These are phyloP conservation scores for Mycena rosella DNA, from an alignment of 768 basidiomycete species.

Conservation along the genomic window DNA sequence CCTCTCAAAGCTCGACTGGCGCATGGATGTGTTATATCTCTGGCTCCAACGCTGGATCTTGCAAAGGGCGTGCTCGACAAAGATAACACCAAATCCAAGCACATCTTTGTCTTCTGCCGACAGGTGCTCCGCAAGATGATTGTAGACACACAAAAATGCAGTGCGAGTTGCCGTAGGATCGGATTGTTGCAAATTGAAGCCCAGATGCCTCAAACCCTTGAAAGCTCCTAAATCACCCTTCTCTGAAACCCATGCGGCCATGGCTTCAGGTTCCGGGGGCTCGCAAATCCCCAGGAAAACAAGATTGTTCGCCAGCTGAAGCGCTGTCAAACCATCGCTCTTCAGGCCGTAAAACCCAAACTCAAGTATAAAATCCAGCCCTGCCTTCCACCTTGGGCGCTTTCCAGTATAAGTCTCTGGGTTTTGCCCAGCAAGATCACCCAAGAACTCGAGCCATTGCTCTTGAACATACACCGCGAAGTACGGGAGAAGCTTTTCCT, in stretches of 20 bases:
- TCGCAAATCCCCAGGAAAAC: constrained; percentile 25
- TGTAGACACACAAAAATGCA: constrained; percentile 27
- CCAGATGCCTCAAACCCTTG: constrained; percentile 21
- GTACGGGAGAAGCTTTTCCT: too few species aligned
- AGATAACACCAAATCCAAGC: constrained; percentile 36
- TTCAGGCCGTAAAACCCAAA: constrained; percentile 8
- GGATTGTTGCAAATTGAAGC: constrained; percentile 11
- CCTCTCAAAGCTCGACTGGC: too few species aligned
- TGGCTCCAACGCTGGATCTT: constrained; percentile 36
- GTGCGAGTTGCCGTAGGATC: constrained; percentile 14
- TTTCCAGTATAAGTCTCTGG: too few species aligned
- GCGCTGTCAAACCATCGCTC: constrained; percentile 23
- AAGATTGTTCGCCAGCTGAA: constrained; percentile 34
- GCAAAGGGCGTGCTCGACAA: constrained; percentile 39
- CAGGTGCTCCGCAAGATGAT: constrained; percentile 24
- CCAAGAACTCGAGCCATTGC: too few species aligned
- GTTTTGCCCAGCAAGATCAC: too few species aligned
- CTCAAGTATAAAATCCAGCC: neutral
- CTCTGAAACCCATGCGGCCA: constrained; percentile 32
- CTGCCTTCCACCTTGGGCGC: constrained; percentile 15
- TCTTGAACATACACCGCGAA: too few species aligned
- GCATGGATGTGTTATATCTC: neutral
- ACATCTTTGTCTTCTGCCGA: constrained; percentile 25
- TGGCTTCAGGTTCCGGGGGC: neutral
- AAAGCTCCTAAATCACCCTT: constrained; percentile 22